Conservation (phyloP, 129 eudicot species). For the Silybum marianum region DNA sequence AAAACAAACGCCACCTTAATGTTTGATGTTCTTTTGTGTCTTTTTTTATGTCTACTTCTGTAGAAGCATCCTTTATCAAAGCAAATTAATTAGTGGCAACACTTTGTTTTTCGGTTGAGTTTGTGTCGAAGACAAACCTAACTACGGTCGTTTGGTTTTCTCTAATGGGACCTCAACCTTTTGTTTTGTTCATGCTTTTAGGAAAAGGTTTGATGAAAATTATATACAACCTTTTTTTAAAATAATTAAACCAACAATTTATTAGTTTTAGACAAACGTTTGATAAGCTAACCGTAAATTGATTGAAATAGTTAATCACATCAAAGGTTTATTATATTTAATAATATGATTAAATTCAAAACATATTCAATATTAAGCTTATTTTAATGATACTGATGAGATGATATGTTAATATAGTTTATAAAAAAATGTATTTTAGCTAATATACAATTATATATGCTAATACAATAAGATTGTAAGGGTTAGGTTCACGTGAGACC, state of each 20-base stretch:
- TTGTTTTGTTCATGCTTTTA: not conserved
- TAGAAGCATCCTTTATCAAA: not conserved
- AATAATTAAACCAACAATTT: not conserved
- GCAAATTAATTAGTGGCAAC: not conserved
- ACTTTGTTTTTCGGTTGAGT: not conserved
- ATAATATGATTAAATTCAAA: too few species aligned
- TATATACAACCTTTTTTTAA: not conserved
- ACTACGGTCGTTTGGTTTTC: not conserved
- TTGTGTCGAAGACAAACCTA: not conserved
- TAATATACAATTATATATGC: too few species aligned
- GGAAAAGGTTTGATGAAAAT: not conserved
- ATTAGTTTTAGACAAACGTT: not conserved
- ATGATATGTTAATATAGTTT: too few species aligned
- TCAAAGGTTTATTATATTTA: too few species aligned
- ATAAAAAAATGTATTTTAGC: too few species aligned
- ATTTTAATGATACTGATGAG: too few species aligned
- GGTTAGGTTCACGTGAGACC: too few species aligned
- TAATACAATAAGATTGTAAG: too few species aligned
- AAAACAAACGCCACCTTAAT: too few species aligned
- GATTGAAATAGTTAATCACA: not conserved
- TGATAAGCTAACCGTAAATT: not conserved
- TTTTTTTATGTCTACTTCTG: not conserved
- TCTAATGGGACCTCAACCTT: not conserved
- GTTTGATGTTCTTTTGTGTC: not conserved
- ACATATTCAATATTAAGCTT: too few species aligned